phyloP scores from a whole-genome alignment of 2,329 filamentous ascomycete species.

The Phaeomoniella chlamydospora region DNA sequence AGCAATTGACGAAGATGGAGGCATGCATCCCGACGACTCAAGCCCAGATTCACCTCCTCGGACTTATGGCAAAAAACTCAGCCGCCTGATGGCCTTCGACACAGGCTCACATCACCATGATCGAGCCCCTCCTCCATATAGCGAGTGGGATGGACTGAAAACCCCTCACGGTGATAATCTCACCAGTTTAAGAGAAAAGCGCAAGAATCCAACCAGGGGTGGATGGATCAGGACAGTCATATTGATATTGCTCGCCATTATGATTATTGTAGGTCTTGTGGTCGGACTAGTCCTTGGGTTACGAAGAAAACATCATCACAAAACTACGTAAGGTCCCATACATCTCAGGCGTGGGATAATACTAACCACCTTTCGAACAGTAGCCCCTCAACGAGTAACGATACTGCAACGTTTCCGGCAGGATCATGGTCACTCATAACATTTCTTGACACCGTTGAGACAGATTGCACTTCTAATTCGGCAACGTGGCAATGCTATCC shows the following conservation, averaged over 20 bases:
- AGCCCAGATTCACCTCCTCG: no score
- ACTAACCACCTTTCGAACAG: neutral
- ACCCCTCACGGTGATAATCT: conserved; percentile 11
- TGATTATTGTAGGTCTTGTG: conserved; percentile 13
- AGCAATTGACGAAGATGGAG: conserved; percentile 4
- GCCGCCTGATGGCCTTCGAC: conserved; percentile 8
- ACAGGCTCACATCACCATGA: conserved; percentile 6
- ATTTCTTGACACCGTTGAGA: conserved; percentile 36
- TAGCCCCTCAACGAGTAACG: conserved; percentile 4
- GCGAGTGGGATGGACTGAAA: conserved; percentile 9
- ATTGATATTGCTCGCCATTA: conserved; percentile 10
- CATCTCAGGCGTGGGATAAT: conserved; percentile 2
- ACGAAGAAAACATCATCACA: conserved; percentile 9
- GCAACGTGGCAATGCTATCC: conserved; percentile 51
- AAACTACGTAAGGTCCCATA: neutral
- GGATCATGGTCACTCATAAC: conserved; percentile 50
- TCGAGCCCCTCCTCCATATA: conserved; percentile 13
- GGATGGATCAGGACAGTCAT: conserved; percentile 17
- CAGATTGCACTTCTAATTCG: conserved; percentile 43
- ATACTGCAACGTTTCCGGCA: conserved; percentile 34
- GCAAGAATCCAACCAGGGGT: conserved; percentile 14
- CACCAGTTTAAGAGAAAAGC: conserved; percentile 10
- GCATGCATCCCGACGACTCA: conserved; percentile 3
- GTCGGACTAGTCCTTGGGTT: conserved; percentile 18
- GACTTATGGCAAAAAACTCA: conserved; percentile 8